Base-by-base conservation (phyloP, 1,284 basidiomycete genomes). In the Ganoderma boninense region DNA sequence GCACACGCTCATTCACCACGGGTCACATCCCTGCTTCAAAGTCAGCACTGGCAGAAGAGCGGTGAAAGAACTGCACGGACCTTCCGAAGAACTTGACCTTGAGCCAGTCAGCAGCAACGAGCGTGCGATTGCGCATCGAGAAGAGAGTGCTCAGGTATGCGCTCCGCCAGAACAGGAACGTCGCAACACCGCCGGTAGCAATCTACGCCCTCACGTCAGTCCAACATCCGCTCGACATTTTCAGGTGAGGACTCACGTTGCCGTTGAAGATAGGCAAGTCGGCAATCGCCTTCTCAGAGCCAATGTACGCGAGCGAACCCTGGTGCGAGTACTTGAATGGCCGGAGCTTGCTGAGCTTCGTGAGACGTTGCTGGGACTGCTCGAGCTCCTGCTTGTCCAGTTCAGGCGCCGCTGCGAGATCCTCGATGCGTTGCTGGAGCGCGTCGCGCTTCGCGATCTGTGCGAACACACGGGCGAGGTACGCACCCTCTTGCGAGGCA, bases 301-400 rank as follows among this genome's bases (percentile, higher is more conserved):
- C 97, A 73, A 98, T 97, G 81, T 97, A 93, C 85, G 94, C 96
- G 76, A 96, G 83, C 66, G 94, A 94, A 40, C 95, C 95, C 82
- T 97, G 96, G 80, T 97, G 96, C 65, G 95, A 95, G 84, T 98
- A 98, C 74, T 93, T 89, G 91, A 98, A 98, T 16, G 95, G 95
- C 71, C 91, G 86, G 69, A 94, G 78, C 81, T 95, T 95, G 74
- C 83, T 80, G 68, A 89, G 84, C 80, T 92, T 92, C 73, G 85
- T 85, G 49, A 95, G 81, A 82, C 92, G 90, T 80, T 89, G 92
- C 80, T 88, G 84, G 44, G 90, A 75, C 57, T 84, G 82, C 69
- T 86, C 87, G 38, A 83, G 77, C 78, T 89, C 86, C 54, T 82
- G 84, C 67, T 82, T 78, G 18, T 60, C 57, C 69, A 82, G 81